These are phyloP conservation scores for Penicillium capsulatum DNA, from an alignment of 2,329 filamentous ascomycete genomes.

Conservation along the genomic window DNA sequence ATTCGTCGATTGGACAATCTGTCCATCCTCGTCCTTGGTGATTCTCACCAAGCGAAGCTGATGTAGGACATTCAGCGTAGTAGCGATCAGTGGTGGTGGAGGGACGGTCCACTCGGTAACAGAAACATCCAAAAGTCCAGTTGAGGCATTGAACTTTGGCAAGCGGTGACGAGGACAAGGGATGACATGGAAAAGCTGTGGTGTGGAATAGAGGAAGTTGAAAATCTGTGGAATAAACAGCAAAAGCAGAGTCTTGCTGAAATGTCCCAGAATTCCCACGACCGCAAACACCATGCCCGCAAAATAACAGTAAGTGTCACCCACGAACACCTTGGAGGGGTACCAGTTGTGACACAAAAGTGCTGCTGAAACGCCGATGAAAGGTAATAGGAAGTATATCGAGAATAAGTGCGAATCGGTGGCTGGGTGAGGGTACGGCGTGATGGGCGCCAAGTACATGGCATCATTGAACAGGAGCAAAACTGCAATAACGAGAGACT, in stretches of 20 bases:
- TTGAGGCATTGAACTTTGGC: constrained; percentile 79
- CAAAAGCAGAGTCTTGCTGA: constrained; percentile 91
- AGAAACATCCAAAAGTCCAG: constrained; percentile 80
- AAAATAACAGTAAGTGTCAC: constrained; percentile 99
- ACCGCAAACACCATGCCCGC: constrained; percentile 98
- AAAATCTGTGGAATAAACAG: constrained; percentile 90
- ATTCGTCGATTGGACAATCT: constrained; percentile 77
- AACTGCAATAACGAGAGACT: constrained; percentile 83
- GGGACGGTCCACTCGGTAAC: constrained; percentile 73
- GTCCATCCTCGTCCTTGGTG: constrained; percentile 61
- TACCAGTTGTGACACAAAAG: constrained; percentile 93
- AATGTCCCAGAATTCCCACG: constrained; percentile 93
- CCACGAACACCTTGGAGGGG: constrained; percentile 89
- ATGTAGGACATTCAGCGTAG: constrained; percentile 64
- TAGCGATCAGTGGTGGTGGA: constrained; percentile 60
- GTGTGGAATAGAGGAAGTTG: constrained; percentile 92
- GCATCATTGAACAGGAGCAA: constrained; percentile 82
- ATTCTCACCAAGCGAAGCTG: constrained; percentile 65
- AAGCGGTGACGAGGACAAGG: constrained; percentile 91
- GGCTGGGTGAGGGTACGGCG: constrained; percentile 82
- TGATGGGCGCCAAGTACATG: constrained; percentile 72
- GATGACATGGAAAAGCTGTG: constrained; percentile 84
- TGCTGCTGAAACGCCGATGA: constrained; percentile 85
- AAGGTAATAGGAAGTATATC: constrained; percentile 88
- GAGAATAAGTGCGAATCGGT: constrained; percentile 96